Evolutionary conservation across 768 basidiomycete species (phyloP).

Genomic region (Russula griseocarnosa): DNA sequence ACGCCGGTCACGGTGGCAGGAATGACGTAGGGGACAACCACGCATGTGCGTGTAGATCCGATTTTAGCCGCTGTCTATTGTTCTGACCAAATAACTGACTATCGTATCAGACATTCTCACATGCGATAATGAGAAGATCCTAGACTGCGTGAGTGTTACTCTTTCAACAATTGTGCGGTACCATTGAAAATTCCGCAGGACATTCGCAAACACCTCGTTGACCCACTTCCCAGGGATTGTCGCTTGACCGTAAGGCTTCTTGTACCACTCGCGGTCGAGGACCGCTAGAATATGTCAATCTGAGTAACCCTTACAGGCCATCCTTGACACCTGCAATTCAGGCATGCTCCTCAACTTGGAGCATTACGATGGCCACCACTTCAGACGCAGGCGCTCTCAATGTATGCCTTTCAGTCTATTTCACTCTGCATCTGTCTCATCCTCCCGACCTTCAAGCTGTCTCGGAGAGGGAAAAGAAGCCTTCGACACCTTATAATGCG

Average conservation of each 20-base stretch:
- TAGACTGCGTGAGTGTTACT: conserved; percentile 22
- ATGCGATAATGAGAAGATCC: conserved; percentile 19
- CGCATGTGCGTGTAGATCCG: conserved; percentile 6
- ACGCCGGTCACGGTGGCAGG: conserved; percentile 7
- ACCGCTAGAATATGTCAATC: background rate
- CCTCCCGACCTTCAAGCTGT: conserved; percentile 2
- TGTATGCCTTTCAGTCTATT: background rate
- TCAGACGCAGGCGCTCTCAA: conserved; percentile 1
- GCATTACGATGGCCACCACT: conserved; percentile 27
- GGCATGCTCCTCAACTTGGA: conserved; percentile 28
- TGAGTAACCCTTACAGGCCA: conserved; percentile 12
- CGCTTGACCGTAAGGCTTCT: conserved; percentile 23
- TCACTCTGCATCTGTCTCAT: background rate
- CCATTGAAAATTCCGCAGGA: conserved; percentile 13
- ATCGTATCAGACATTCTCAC: conserved; percentile 11
- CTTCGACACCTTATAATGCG: background rate
- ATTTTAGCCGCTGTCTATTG: background rate
- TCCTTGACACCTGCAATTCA: conserved; percentile 29
- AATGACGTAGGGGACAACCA: conserved; percentile 5
- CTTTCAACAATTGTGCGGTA: background rate
- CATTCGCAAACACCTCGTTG: conserved; percentile 23
- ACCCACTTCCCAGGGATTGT: conserved; percentile 23
- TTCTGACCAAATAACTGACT: background rate
- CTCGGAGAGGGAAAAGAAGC: background rate
- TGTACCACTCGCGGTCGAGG: background rate